Base-by-base conservation (phyloP, 345 rosid species). In the Gossypium rotundifolium region DNA sequence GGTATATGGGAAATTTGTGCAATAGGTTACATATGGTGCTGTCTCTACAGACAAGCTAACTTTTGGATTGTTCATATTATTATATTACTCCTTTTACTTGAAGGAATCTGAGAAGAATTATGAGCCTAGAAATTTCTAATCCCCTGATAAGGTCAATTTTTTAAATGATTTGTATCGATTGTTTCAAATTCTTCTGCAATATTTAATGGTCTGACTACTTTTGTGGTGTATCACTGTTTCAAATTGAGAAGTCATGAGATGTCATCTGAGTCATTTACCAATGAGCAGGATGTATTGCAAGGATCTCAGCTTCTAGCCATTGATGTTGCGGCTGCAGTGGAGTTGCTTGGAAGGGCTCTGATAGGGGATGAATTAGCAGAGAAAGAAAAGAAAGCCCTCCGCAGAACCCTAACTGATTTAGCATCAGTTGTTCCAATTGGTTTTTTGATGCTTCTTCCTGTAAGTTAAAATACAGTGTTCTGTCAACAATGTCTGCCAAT, bases 361-460 rank as follows among this genome's bases (percentile, higher is more conserved):
- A 76, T 88, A 76, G 98, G 99, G 53, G 99, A 95, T 79, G 94
- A 95, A 79, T 84, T 95, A 75, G 86, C 99, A 40, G 88, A 82
- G 78, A 93, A 90, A 83, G 98, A 95, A 76, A 93, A 88, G 89
- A 84, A 86, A 81, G 92, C 90, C 65, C 86, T 95, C 3, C 84
- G 74, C 74, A 89, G 97, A 83, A 95, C 99, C 42, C 76, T 95
- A 85, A 89, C 91, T 2, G 98, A 95, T 80, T 73, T 93, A 72
- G 99, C 99, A 75, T 91, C 98, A 54, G 97, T 93, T 62, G 83
- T 95, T 73, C 99, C 99, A 23, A 93, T 95, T 74, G 93, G 99
- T 48, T 59, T 95, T 71, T 83, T 93, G 74, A 95, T 95, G 99
- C 96, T 95, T 82, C 98, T 95, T 80, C 98, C 99, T 29, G 98